Percentiles rank a stretch among this genome's conserved stretches.
These are phyloP conservation scores for Hamigera avellanea DNA, from an alignment of 495 filamentous ascomycete species.

Conservation along the genomic window DNA sequence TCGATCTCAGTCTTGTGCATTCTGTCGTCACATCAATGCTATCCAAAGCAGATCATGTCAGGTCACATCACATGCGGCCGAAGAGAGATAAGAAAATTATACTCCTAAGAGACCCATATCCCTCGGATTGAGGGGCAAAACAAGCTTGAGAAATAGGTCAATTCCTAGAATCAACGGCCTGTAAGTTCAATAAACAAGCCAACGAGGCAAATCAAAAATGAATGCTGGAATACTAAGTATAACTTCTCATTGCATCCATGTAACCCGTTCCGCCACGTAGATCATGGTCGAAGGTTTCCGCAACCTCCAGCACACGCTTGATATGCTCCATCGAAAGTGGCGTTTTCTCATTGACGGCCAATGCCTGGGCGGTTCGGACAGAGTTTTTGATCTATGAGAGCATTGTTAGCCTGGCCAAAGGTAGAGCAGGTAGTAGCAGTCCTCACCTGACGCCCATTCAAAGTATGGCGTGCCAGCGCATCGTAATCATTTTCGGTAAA, in stretches of 20 bases:
- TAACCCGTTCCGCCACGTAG: slow-evolving; percentile 52
- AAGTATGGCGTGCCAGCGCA: slow-evolving; percentile 50
- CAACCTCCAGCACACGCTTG: slow-evolving; percentile 68
- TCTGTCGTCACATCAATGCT: too few species aligned
- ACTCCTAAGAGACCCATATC: too few species aligned
- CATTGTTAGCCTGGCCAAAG: slow-evolving; percentile 1
- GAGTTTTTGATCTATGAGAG: slow-evolving; percentile 73
- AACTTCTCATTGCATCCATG: slow-evolving; percentile 40
- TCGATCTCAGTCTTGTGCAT: too few species aligned
- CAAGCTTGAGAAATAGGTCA: too few species aligned
- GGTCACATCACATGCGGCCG: too few species aligned
- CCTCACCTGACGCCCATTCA: slow-evolving; percentile 78
- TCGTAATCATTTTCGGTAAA: slow-evolving; percentile 64
- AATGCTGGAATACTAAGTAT: slow-evolving; percentile 19
- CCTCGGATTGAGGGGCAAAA: too few species aligned
- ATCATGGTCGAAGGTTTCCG: slow-evolving; percentile 73
- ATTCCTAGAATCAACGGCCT: too few species aligned
- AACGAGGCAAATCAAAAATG: too few species aligned
- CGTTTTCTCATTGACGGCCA: slow-evolving; percentile 66
- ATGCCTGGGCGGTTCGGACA: slow-evolving; percentile 72
- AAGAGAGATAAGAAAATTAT: too few species aligned
- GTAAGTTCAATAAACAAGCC: too few species aligned
- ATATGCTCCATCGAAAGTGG: slow-evolving; percentile 72
- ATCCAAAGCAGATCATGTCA: too few species aligned
- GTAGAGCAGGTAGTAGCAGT: background rate